Evolutionary conservation across 129 eudicot genomes (phyloP), one percentile per base, ranked within the genome.

Genomic region (Helichrysum umbraculigerum): DNA sequence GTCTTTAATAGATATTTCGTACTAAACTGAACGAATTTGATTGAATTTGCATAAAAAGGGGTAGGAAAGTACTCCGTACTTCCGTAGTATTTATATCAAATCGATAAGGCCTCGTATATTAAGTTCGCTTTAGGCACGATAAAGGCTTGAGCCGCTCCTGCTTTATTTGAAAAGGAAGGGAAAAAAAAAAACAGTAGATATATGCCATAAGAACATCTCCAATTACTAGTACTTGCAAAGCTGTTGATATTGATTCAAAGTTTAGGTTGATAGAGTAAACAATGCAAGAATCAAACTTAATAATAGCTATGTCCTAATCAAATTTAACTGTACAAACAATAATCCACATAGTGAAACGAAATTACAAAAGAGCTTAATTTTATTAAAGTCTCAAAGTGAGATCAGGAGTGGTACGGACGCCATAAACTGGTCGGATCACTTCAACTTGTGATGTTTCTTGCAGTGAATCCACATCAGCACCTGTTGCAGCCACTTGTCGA

Each of bases 311-410:
- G 71, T 19, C 61, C 58, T 70, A 69, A 71, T 21, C 16, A 41
- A 16, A 68, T 20, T 51, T 37, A 79, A 79, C 61, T 79, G 54
- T 73, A 79, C 83, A 73, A 73, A 73, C 79, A 66, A 66, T 11
- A 66, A 66, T 73, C 67, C 66, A 47, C 54, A 12, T 47, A 12
- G 14, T 37, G 51, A 72, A 63, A 63, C 9, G 11, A 58, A 78
- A 59, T 2, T 30, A 79, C 25, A 61, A 30, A 51, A 59, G 20
- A 56, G 68, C 72, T 22, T 22, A 12, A 52, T 83, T 0, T 47
- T 47, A 47, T 47, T 81, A 86, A 71, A 86, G 90, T 78, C 85
- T 71, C 42, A 83, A 78, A 67, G 87, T 83, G 41, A 86, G 90
- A 74, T 86, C 87, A n/a, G 85, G 90, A 7, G 81, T 66, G 54